A percentile compares a stretch with the other conserved stretches of the same genome.
These are phyloP conservation scores for Zasmidium cellare DNA, from an alignment of 2,329 filamentous ascomycete genomes.

Conservation along the genomic window DNA sequence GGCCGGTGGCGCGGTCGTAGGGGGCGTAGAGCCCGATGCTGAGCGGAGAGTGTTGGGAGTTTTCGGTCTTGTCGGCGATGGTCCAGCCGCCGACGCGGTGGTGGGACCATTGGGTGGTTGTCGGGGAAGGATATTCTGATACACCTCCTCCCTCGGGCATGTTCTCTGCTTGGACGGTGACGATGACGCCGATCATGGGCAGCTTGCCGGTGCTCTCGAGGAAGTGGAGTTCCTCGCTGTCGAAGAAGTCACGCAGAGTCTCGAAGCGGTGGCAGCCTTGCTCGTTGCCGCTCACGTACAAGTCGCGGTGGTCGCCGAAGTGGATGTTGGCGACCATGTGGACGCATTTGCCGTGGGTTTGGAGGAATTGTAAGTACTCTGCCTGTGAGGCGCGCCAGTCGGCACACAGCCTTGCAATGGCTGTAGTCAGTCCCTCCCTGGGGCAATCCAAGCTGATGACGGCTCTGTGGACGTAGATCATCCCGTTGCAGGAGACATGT, in stretches of 20 bases:
- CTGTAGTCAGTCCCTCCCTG: neutral
- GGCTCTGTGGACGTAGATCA: neutral
- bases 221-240: neutral
- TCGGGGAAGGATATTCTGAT: no score
- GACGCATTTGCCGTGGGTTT: neutral
- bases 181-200: neutral
- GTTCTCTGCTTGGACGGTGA: neutral
- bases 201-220: neutral
- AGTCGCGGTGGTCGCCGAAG: slow-evolving; percentile 22
- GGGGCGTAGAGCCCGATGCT: neutral
- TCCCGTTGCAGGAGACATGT: neutral
- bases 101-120: neutral
- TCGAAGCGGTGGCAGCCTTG: neutral
- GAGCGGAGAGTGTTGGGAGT: neutral
- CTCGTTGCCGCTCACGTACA: slow-evolving; percentile 11
- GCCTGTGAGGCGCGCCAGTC: slow-evolving; percentile 14
- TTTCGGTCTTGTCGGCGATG: neutral
- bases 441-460: neutral
- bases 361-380: slow-evolving; percentile 23
- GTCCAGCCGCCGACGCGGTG: neutral
- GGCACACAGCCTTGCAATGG: neutral
- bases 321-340: slow-evolving; percentile 17
- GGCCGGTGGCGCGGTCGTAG: slow-evolving; percentile 6
- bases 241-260: neutral
- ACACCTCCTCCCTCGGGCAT: no score